Evolutionary conservation across 2,329 filamentous ascomycete genomes (phyloP), one percentile per base, ranked within the genome.

Genomic region (Microdochium nivale): DNA sequence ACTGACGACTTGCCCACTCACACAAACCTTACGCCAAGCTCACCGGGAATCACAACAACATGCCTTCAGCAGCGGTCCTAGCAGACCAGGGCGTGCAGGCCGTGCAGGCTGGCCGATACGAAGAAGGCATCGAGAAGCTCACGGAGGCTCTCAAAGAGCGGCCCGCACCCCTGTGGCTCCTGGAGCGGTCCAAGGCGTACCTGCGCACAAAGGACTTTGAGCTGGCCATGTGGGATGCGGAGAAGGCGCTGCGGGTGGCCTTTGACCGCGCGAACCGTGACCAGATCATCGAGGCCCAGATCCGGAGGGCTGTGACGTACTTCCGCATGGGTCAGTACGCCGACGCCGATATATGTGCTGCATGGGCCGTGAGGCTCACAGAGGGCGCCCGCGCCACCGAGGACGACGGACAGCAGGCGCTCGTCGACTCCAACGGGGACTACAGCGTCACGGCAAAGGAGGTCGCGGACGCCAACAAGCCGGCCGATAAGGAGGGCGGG

Each of bases 111-210:
- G 78, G 77, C 49, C 77, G 91, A 54, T 92, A 82, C 67, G 70
- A 77, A 4, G 74, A 77, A 47, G 90, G 88, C 46, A 80, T 96
- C 58, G 66, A 73, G 33, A 78, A 84, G 59, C 86, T 87, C 56
- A 86, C 86, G 8, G 68, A 73, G 37, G 89, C 88, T 7, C 73
- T 95, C 32, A 70, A 81, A 54, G 75, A 75, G 13, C 83, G 85
- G 0, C 74, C 73, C 37, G 89, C 88, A 2, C 87, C 89, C 1
- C 71, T 79, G 48, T 96, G 94, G 80, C 86, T 92, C 55, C 81
- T 94, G 56, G 83, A 87, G 58, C 88, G 92, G 21, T 87, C 90
- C 3, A 90, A 84, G 43, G 89, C 89, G 37, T 85, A 90, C 64
- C 78, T 88, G 49, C 80, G 87, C 53, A 74, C 78, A 2, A 74